These are phyloP conservation scores for Didymella lethalis DNA, from an alignment of 2,329 filamentous ascomycete genomes.

Conservation along the genomic window DNA sequence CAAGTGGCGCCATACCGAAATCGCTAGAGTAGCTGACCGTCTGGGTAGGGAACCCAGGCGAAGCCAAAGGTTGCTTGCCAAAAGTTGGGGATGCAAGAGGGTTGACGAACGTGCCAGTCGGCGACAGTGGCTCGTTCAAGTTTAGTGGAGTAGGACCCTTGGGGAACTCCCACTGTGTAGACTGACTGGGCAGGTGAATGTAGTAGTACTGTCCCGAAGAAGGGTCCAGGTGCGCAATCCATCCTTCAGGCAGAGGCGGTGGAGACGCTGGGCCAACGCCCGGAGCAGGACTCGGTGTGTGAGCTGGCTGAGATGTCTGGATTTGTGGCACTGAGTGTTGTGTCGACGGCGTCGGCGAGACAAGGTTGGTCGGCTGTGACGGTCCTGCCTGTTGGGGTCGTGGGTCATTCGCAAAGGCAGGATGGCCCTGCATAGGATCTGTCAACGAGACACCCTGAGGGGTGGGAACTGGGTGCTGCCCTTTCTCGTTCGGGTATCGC, in stretches of 20 bases:
- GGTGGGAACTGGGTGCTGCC: constrained; percentile 50
- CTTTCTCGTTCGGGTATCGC: constrained; percentile 81
- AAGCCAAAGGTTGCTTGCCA: constrained; percentile 71
- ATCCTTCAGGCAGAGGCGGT: constrained; percentile 93
- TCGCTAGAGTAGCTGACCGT: constrained; percentile 86
- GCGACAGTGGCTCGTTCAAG: constrained; percentile 85
- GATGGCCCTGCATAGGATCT: constrained; percentile 69
- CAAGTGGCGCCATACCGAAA: constrained; percentile 78
- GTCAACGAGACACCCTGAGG: constrained; percentile 40
- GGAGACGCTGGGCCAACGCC: constrained; percentile 77
- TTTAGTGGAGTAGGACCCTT: constrained; percentile 92
- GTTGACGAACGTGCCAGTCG: constrained; percentile 66
- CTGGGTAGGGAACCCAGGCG: constrained; percentile 82
- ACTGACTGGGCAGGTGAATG: constrained; percentile 92
- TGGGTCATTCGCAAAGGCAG: constrained; percentile 88
- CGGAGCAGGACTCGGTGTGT: constrained; percentile 63
- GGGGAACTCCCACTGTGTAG: constrained; percentile 98
- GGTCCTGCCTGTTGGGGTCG: constrained; percentile 61
- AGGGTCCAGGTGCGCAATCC: constrained; percentile 95
- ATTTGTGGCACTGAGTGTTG: constrained; percentile 36
- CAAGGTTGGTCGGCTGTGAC: constrained; percentile 43
- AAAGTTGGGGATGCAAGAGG: constrained; percentile 56
- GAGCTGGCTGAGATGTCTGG: constrained; percentile 34
- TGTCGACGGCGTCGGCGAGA: constrained; percentile 43
- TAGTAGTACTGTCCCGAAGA: constrained; percentile 99